phyloP scores from a whole-genome alignment of 192 early-diverging fungal genomes.

The Coemansia reversa region DNA sequence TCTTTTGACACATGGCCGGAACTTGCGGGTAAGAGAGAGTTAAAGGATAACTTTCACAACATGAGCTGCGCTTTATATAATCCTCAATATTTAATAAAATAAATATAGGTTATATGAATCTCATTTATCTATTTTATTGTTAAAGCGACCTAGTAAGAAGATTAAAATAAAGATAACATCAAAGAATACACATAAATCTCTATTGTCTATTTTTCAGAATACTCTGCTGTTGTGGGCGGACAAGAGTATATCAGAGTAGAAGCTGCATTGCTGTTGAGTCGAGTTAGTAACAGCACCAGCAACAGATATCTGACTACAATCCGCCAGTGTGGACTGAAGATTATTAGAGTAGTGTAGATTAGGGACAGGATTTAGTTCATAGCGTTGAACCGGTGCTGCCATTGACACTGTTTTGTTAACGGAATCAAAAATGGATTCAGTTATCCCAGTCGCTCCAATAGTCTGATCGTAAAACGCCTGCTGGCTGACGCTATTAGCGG shows the following conservation, averaged over 20 bases:
- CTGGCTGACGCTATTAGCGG: not conserved
- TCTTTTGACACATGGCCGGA: not conserved
- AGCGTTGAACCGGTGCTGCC: not conserved
- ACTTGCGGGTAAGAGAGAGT: not conserved
- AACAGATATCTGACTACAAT: not conserved
- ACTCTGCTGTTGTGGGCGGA: constrained; percentile 13
- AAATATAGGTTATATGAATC: not conserved
- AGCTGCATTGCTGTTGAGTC: constrained; percentile 1
- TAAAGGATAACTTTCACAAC: not conserved
- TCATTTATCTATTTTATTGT: not conserved
- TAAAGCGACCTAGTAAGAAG: not conserved
- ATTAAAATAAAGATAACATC: not conserved
- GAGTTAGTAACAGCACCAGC: no score
- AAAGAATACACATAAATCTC: not conserved
- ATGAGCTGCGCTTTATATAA: not conserved
- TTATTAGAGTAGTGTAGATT: not conserved
- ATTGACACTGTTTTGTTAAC: not conserved
- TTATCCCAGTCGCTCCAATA: not conserved
- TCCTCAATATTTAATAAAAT: not conserved
- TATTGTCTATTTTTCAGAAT: constrained; percentile 9
- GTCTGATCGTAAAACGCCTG: not conserved
- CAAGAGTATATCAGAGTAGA: constrained; percentile 3
- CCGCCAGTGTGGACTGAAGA: not conserved
- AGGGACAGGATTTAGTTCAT: not conserved
- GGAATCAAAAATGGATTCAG: not conserved